A percentile compares a stretch with the other conserved stretches of the same genome.
phyloP scores from a whole-genome alignment of 1,139 yeast species.

The Suhomyces wounanorum region DNA sequence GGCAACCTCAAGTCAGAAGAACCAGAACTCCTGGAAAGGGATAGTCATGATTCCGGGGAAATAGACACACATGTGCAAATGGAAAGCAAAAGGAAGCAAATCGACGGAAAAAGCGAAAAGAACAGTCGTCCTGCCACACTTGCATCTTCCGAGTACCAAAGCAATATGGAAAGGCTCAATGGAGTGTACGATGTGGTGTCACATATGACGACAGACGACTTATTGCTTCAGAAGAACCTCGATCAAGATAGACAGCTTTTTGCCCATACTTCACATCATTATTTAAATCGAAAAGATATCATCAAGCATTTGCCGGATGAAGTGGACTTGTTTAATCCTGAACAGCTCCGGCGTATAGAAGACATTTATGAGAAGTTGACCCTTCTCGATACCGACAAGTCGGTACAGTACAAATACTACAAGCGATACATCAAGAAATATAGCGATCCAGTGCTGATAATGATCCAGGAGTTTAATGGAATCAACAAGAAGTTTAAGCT shows the following conservation, averaged over 20 bases:
- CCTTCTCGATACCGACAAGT: slow-evolving; percentile 40
- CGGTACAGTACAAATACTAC: slow-evolving; percentile 43
- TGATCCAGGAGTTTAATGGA: slow-evolving; percentile 42
- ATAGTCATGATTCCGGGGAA: background rate
- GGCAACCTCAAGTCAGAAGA: slow-evolving; percentile 26
- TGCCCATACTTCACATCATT: slow-evolving; percentile 39
- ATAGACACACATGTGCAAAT: slow-evolving; percentile 6
- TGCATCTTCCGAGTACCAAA: slow-evolving; percentile 9
- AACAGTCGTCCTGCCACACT: background rate
- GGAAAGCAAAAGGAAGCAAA: slow-evolving; percentile 6
- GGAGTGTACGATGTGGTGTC: slow-evolving; percentile 34
- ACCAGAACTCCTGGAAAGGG: slow-evolving; percentile 1
- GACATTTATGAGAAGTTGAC: slow-evolving; percentile 34
- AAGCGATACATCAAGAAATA: slow-evolving; percentile 35
- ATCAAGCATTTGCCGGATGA: slow-evolving; percentile 42
- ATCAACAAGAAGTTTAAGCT: slow-evolving; percentile 39
- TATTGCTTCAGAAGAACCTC: slow-evolving; percentile 38
- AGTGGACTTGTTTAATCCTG: slow-evolving; percentile 33
- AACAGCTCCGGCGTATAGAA: slow-evolving; percentile 30
- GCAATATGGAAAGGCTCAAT: slow-evolving; percentile 11
- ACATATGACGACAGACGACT: slow-evolving; percentile 43
- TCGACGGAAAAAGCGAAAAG: background rate
- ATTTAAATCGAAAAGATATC: slow-evolving; percentile 36
- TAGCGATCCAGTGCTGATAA: slow-evolving; percentile 35
- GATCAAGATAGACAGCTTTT: slow-evolving; percentile 42